Conservation (phyloP, 139 green algal genomes). For the Picochlorum sp. region DNA sequence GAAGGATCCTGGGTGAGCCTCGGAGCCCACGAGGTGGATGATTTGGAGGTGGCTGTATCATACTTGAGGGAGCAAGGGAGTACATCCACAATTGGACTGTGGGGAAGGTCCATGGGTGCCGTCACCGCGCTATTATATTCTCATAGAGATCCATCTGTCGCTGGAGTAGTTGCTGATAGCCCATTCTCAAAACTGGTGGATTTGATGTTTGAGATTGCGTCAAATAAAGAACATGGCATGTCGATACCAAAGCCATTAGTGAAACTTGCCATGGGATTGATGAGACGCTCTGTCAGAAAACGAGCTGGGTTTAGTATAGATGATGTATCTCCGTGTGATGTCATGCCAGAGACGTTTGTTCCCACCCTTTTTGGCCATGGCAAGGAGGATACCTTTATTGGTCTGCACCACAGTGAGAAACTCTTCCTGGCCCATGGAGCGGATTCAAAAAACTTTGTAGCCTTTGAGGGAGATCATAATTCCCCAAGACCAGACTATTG, state of each 20-base stretch:
- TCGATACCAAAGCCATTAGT: neutral
- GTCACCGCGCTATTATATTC: constrained; percentile 85
- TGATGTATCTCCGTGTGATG: constrained; percentile 49
- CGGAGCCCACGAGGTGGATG: constrained; percentile 73
- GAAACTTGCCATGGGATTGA: constrained; percentile 53
- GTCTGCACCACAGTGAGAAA: constrained; percentile 54
- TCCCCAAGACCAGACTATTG: constrained; percentile 62
- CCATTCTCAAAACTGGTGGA: constrained; percentile 81
- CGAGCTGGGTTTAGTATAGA: constrained; percentile 75
- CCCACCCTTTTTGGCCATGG: constrained; percentile 90
- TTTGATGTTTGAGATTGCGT: constrained; percentile 82
- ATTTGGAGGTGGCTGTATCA: constrained; percentile 58
- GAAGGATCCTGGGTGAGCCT: constrained; percentile 88
- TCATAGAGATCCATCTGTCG: constrained; percentile 56
- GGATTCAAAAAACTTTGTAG: constrained; percentile 77
- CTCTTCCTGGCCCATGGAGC: constrained; percentile 61
- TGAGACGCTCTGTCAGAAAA: constrained; percentile 60
- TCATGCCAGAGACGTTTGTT: constrained; percentile 45
- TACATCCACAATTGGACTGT: constrained; percentile 76
- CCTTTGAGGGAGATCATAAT: constrained; percentile 94
- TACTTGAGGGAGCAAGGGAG: constrained; percentile 41
- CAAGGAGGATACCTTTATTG: constrained; percentile 71
- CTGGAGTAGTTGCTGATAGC: constrained; percentile 80
- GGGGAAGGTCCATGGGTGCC: constrained; percentile 91
- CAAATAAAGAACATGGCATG: constrained; percentile 42